These are phyloP conservation scores for Escovopsis sp. DNA, from an alignment of 2,329 filamentous ascomycete genomes.

Conservation along the genomic window DNA sequence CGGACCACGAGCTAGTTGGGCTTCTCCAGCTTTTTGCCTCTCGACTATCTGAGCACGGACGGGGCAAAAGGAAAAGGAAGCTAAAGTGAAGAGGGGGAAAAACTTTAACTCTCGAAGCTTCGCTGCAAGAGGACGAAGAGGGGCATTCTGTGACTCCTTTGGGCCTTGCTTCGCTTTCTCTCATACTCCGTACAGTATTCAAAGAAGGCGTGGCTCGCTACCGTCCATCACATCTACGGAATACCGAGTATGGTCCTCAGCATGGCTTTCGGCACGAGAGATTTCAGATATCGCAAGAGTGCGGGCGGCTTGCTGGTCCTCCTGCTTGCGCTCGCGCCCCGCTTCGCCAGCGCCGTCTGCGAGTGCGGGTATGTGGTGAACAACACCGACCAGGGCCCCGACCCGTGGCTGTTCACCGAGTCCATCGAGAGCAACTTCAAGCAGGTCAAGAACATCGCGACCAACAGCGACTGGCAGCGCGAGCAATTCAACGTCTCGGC, in stretches of 20 bases:
- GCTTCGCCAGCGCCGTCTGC: slow-evolving; percentile 26
- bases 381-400: slow-evolving; percentile 21
- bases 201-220: no score
- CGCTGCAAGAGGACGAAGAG: no score
- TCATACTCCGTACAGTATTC: no score
- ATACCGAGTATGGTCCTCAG: background rate
- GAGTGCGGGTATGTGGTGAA: slow-evolving; percentile 57
- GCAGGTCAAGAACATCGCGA: slow-evolving; percentile 31
- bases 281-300: background rate
- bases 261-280: background rate
- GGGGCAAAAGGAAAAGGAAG: no score
- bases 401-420: slow-evolving; percentile 47
- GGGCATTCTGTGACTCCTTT: no score
- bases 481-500: slow-evolving; percentile 53
- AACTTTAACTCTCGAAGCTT: no score
- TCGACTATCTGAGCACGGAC: no score
- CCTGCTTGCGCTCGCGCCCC: background rate
- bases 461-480: slow-evolving; percentile 46
- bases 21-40: no score
- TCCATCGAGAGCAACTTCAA: slow-evolving; percentile 59
- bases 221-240: no score
- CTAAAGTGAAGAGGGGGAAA: no score
- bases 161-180: no score
- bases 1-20: no score
- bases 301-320: background rate